Percentiles rank a stretch among this genome's conserved stretches.
phyloP scores from a whole-genome alignment of 345 rosid species.

The Kandelia obovata region DNA sequence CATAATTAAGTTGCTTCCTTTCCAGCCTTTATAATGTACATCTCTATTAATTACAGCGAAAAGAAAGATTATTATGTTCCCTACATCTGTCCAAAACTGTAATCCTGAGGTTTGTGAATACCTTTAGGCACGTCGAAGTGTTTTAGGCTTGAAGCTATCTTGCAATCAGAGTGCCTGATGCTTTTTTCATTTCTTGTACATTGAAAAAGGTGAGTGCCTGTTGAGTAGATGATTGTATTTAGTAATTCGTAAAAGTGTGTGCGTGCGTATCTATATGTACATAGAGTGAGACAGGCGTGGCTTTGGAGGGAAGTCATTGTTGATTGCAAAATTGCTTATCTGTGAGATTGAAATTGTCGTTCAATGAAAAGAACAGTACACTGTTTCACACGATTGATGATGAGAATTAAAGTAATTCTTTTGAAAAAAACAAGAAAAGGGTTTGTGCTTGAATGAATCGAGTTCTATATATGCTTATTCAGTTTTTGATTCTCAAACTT shows the following conservation, averaged over 20 bases:
- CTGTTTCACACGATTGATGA: too few species aligned
- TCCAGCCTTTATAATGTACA: neutral
- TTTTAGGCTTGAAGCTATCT: slow-evolving; percentile 1
- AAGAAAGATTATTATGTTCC: neutral
- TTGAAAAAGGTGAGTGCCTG: too few species aligned
- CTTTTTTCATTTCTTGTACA: too few species aligned
- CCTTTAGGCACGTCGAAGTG: neutral
- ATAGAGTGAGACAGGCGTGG: slow-evolving; percentile 2
- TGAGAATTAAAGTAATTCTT: too few species aligned
- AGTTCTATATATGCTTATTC: slow-evolving; percentile 1
- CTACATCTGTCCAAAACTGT: too few species aligned
- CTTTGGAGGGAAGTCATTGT: slow-evolving; percentile 19
- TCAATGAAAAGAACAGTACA: neutral
- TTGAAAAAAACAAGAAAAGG: too few species aligned
- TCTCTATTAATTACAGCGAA: neutral
- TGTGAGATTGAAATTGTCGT: neutral
- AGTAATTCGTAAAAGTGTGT: neutral
- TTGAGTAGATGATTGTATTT: neutral
- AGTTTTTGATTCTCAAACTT: slow-evolving; percentile 52
- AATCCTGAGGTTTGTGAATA: slow-evolving; percentile 3
- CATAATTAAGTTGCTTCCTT: neutral
- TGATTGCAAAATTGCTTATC: neutral
- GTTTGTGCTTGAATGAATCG: too few species aligned
- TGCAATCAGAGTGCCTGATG: neutral
- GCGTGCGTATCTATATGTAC: too few species aligned